phyloP scores from a whole-genome alignment of 257 asterid genomes.

The Plantago elongata region DNA sequence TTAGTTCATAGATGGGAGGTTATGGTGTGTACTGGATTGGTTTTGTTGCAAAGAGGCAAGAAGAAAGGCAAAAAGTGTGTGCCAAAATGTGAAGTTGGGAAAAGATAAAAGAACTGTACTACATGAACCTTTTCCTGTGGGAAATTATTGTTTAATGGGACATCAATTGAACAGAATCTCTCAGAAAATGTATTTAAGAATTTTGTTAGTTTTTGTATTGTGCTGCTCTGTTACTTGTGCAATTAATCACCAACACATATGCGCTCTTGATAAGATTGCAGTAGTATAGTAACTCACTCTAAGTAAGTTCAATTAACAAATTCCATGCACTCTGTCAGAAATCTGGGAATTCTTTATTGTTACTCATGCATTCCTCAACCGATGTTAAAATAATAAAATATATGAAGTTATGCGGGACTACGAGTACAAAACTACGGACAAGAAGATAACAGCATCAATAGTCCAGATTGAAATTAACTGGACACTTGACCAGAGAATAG shows the following conservation, averaged over 20 bases:
- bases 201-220: constrained; percentile 4
- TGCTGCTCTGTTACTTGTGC: constrained; percentile 17
- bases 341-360: not conserved
- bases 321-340: constrained; percentile 2
- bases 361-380: not conserved
- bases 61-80: constrained; percentile 12
- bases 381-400: no score
- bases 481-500: not conserved
- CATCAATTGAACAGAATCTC: constrained; percentile 20
- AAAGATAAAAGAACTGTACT: constrained; percentile 31
- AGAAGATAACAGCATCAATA: no score
- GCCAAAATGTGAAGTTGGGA: constrained; percentile 28
- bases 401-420: no score
- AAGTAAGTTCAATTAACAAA: not conserved
- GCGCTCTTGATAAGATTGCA: constrained; percentile 11
- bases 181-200: constrained; percentile 18
- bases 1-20: constrained; percentile 20
- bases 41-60: constrained; percentile 19
- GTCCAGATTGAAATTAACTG: no score
- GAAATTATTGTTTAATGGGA: constrained; percentile 10
- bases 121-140: constrained; percentile 1
- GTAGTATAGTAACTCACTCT: not conserved
- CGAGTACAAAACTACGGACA: no score
- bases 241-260: constrained; percentile 23
- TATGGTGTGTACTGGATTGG: constrained; percentile 5